phyloP scores from a whole-genome alignment of 805 yeast species.

The Geotrichum ghanense region DNA sequence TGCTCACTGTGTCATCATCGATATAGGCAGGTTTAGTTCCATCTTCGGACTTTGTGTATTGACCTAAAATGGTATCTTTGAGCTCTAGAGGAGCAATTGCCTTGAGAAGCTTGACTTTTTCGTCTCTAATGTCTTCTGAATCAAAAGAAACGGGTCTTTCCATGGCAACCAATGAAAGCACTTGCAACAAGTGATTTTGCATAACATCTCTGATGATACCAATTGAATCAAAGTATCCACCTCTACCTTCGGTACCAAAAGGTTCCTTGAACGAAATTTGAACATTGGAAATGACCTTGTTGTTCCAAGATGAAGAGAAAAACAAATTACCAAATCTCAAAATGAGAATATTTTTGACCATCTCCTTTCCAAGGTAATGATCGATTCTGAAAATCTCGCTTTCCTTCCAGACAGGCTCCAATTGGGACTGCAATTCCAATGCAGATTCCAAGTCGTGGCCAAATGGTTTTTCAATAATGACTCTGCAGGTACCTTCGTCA shows the following conservation, averaged over 20 bases:
- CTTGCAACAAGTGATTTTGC: constrained; percentile 95
- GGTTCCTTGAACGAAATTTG: constrained; percentile 94
- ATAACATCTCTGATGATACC: constrained; percentile 97
- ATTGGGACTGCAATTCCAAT: constrained; percentile 58
- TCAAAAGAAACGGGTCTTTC: constrained; percentile 88
- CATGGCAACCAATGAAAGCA: constrained; percentile 83
- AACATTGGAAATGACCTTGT: constrained; percentile 60
- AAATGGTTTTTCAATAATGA: constrained; percentile 94
- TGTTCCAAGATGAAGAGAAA: constrained; percentile 83
- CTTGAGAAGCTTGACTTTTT: constrained; percentile 85
- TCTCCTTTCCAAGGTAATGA: constrained; percentile 94
- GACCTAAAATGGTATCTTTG: constrained; percentile 71
- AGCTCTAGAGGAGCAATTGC: constrained; percentile 59
- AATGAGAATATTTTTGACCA: constrained; percentile 88
- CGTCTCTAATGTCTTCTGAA: constrained; percentile 92
- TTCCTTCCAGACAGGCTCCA: constrained; percentile 82
- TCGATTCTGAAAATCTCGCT: constrained; percentile 92
- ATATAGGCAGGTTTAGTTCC: constrained; percentile 83
- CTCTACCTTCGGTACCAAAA: constrained; percentile 98
- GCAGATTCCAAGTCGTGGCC: constrained; percentile 83
- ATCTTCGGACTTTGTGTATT: constrained; percentile 73
- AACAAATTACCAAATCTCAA: constrained; percentile 86
- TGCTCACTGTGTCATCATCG: constrained; percentile 83
- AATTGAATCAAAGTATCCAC: constrained; percentile 91
- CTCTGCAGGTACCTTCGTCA: constrained; percentile 55